Evolutionary conservation across 768 basidiomycete genomes (phyloP), one percentile per base, ranked within the genome.

Genomic region (Phlebiopsis flavidoalba): DNA sequence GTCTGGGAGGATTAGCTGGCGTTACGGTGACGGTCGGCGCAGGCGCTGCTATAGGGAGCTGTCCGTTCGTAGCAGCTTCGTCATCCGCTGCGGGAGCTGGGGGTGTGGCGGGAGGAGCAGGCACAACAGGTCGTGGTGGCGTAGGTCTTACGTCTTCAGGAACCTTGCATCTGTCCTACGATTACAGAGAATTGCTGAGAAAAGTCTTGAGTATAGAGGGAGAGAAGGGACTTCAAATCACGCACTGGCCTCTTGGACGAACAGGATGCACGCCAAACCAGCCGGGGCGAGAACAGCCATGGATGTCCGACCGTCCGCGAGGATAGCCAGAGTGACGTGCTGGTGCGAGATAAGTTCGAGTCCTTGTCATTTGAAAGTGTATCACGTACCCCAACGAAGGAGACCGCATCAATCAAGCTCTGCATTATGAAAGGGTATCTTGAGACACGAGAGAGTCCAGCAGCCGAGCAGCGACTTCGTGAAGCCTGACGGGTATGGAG

Each of bases 291-390:
- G 79, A 24, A 95, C 78, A 0, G 92, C 87, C 22, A 96, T 72
- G 1, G 92, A 93, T 1, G 92, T 83, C 33, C 86, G 77, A 47
- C 93, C 93, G 62, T 95, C 89, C 2, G 90, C 86, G 40, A 95
- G 75, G 59, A 95, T 88, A 4, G 91, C 92, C 60, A 96, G 88
- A 0, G 93, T 95, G 57, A 95, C 85, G 66, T 95, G 92, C 79
- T 80, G 57, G 3, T 48, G 46, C 19, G 19, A 37, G 36, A 33
- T 62, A 22, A 50, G 33, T 43, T 40, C 14, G 52, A 31, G 21
- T 19, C 6, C 43, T n/a, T 24, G 35, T 14, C 36, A 36, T n/a
- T n/a, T n/a, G n/a, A n/a, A 4, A 49, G 4, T 0, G 5, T 48
- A 11, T 56, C 14, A 8, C 78, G 8, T 64, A 80, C 79, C 0